Percentiles rank a stretch among this genome's conserved stretches.
phyloP scores from a whole-genome alignment of 169 alveolate species.

The Plasmodium vivax region DNA sequence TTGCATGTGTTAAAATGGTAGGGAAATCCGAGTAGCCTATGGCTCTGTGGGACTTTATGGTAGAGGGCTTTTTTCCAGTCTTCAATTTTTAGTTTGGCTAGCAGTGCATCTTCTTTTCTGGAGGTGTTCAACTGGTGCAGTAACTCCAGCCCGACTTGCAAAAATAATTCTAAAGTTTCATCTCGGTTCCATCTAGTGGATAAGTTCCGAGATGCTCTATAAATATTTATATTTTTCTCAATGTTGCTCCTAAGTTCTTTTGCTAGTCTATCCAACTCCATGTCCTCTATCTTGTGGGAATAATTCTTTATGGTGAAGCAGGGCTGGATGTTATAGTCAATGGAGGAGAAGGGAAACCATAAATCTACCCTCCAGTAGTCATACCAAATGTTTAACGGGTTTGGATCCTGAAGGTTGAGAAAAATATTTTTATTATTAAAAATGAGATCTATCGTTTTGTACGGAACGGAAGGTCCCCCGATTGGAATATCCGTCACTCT shows the following conservation, averaged over 20 bases:
- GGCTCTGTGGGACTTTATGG: slow-evolving; percentile 86
- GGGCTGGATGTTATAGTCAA: slow-evolving; percentile 26
- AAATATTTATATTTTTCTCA: slow-evolving; percentile 78
- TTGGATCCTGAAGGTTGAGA: slow-evolving; percentile 83
- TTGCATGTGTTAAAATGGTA: slow-evolving; percentile 74
- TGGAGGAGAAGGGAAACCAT: slow-evolving; percentile 84
- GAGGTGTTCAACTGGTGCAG: slow-evolving; percentile 83
- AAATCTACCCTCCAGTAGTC: slow-evolving; percentile 79
- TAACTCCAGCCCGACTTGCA: slow-evolving; percentile 84
- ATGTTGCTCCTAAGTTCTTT: slow-evolving; percentile 74
- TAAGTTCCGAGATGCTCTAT: slow-evolving; percentile 86
- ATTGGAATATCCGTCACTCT: slow-evolving; percentile 26
- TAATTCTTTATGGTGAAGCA: slow-evolving; percentile 67
- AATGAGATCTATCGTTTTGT: slow-evolving; percentile 81
- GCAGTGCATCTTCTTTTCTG: slow-evolving; percentile 78
- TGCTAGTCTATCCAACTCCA: slow-evolving; percentile 78
- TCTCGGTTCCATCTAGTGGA: slow-evolving; percentile 87
- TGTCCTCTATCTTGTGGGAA: slow-evolving; percentile 76
- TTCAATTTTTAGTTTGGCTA: slow-evolving; percentile 80
- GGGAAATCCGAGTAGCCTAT: slow-evolving; percentile 74
- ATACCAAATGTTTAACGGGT: slow-evolving; percentile 81
- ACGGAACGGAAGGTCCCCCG: slow-evolving; percentile 77
- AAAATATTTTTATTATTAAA: slow-evolving; percentile 86
- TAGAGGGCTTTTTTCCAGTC: slow-evolving; percentile 87
- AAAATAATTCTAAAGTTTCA: slow-evolving; percentile 79